Base-by-base conservation (phyloP, 2,329 filamentous ascomycete genomes). In the Verticillium dahliae region DNA sequence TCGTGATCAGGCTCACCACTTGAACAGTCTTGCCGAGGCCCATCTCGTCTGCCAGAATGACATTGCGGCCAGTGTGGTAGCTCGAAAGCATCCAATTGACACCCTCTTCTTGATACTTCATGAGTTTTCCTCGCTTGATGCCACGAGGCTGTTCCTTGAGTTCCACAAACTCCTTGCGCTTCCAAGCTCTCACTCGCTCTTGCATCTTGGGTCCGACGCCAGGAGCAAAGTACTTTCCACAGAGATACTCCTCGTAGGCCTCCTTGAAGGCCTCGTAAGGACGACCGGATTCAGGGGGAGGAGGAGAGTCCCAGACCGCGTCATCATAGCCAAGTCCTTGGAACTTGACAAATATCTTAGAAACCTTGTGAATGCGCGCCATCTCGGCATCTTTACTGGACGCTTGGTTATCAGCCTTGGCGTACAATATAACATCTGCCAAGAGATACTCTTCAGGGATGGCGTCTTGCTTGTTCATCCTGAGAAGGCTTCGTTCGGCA, bases 11-110 rank as follows among this genome's bases (percentile, higher is more conserved):
- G 2, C 88, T 86, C 63, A 98, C 90, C 59, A 97, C 87, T 72
- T 99, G 95, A 37, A 99, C 91, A 0, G 95, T 99, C 78, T 99
- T 99, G 37, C 95, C 95, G 1, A 99, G 84, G 50, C 95, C 95
- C 95, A 99, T 99, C 72, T 99, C 95, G 71, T 99, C 95, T 0
- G 95, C 95, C 6, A 98, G 83, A 62, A 98, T 94, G 34, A 92
- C 90, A 69, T 95, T 98, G 70, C 90, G 88, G 67, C 88, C 82
- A 58, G 85, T 81, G 69, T 92, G 90, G 80, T 91, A 98, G 71
- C 95, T 95, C 72, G 90, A 93, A 62, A 97, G 88, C 2, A 99
- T 84, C 93, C 95, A 99, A 69, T 98, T 97, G 59, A 97, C 80
- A 22, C 95, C 95, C 62, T 97, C 91, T 55, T 96, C 77, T 72